Percentiles rank a stretch among this genome's conserved stretches.
Evolutionary conservation across 257 asterid species (phyloP).

Genomic region (Petrea volubilis): DNA sequence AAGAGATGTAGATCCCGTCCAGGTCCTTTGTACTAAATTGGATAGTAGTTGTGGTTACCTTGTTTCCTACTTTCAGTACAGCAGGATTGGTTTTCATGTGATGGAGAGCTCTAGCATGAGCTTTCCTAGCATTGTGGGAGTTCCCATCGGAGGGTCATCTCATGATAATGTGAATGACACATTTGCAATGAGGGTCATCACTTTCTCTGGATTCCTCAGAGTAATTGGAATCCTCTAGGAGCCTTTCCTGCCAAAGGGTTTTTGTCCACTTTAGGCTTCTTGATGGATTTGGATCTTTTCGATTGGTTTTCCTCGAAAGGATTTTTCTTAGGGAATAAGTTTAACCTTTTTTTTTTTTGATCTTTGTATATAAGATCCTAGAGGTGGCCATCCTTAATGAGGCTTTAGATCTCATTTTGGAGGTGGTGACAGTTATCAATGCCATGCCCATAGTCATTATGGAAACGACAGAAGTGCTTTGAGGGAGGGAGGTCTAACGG

Average conservation of each 20-base stretch:
- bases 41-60: neutral
- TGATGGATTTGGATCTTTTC: too few relatives aligned
- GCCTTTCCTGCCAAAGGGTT: too few relatives aligned
- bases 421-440: neutral
- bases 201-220: too few relatives aligned
- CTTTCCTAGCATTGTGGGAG: neutral
- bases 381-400: neutral
- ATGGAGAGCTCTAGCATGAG: neutral
- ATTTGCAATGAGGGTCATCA: neutral
- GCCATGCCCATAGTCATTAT: neutral
- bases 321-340: too few relatives aligned
- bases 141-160: neutral
- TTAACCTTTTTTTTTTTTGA: too few relatives aligned
- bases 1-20: neutral
- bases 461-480: neutral
- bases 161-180: neutral
- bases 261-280: too few relatives aligned
- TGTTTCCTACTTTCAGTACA: neutral
- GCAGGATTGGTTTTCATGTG: too few relatives aligned
- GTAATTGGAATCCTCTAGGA: too few relatives aligned
- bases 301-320: too few relatives aligned
- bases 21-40: neutral
- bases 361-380: neutral
- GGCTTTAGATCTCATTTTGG: neutral
- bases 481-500: neutral